A percentile compares a stretch with the other conserved stretches of the same genome.
Conservation (phyloP, 2,329 filamentous ascomycete genomes). For the Elsinoe australis region DNA sequence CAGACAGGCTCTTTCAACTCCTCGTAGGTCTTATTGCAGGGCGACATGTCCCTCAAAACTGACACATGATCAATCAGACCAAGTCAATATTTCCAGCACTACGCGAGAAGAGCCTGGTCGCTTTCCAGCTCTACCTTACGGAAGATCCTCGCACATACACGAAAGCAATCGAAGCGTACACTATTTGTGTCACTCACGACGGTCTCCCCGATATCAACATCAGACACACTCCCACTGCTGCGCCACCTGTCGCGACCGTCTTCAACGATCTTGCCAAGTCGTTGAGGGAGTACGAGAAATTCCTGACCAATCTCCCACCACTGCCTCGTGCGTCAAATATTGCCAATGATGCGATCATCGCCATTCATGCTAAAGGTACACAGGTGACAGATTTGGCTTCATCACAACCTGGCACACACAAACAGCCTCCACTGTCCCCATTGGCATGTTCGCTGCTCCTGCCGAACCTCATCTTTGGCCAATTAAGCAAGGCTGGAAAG, state of each 20-base stretch:
- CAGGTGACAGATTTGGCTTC: background rate
- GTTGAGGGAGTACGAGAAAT: background rate
- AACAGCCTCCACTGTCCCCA: background rate
- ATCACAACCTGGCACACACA: background rate
- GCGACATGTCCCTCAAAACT: too few species aligned
- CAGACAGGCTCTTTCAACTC: background rate
- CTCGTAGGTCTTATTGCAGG: background rate
- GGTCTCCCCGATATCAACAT: background rate
- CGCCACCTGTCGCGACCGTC: background rate
- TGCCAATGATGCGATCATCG: background rate
- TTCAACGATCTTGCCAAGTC: background rate
- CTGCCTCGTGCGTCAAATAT: background rate
- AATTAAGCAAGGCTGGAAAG: background rate
- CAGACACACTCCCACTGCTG: background rate
- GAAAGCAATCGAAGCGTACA: background rate
- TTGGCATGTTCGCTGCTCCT: background rate
- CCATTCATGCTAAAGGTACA: background rate
- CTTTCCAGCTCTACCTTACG: background rate
- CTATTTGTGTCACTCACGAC: background rate
- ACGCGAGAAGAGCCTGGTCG: background rate
- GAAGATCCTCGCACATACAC: background rate
- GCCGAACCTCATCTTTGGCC: background rate
- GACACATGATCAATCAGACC: too few species aligned
- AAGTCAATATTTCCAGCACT: background rate
- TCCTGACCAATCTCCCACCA: background rate